Base-by-base conservation (phyloP, 176 grass and related monocot genomes). In the Zea mays region DNA sequence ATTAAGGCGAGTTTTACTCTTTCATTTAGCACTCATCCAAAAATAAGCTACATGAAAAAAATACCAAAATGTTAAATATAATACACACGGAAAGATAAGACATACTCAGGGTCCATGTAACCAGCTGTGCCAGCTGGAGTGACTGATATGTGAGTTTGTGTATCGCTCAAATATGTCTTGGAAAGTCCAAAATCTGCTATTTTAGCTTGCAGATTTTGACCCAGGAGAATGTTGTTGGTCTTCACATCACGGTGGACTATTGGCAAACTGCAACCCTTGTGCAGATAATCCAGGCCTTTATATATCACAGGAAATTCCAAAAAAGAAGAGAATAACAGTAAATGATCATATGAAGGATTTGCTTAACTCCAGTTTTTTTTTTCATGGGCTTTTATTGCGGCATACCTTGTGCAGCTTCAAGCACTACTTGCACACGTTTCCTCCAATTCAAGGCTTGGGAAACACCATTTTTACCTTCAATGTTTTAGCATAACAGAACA, bases 221-320 rank as follows among this genome's bases (percentile, higher is more conserved):
- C 54, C 69, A 82, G 65, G 17, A 85, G 87, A 33, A 90, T 90
- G 43, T 90, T 90, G 41, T 16, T 73, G 6, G 39, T 90, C 75
- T 86, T 90, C 12, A 90, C 84, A 81, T 90, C 88, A 20, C 76
- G 58, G 15, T 90, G 88, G 57, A 90, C 33, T 58, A 90, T 86
- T 6, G 74, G 17, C 2, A 57, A 27, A 4, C 47, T 75, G 27
- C 88, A 86, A 39, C 84, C 84, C 7, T 55, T 86, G 47, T 90
- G 88, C 19, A 90, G 27, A 76, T 90, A 90, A n/a, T 90, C 79
- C 62, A 90, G 45, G 7, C 88, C 88, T 90, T 19, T 11, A 57
- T 10, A 72, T 20, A 37, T 67, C 16, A 62, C 55, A 81, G 42
- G 8, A 61, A 13, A 75, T 72, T 3, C 15, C 16, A 74, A 35